Evolutionary conservation across 495 filamentous ascomycete genomes (phyloP), one percentile per base, ranked within the genome.

Genomic region (Penicillium tannophilum): DNA sequence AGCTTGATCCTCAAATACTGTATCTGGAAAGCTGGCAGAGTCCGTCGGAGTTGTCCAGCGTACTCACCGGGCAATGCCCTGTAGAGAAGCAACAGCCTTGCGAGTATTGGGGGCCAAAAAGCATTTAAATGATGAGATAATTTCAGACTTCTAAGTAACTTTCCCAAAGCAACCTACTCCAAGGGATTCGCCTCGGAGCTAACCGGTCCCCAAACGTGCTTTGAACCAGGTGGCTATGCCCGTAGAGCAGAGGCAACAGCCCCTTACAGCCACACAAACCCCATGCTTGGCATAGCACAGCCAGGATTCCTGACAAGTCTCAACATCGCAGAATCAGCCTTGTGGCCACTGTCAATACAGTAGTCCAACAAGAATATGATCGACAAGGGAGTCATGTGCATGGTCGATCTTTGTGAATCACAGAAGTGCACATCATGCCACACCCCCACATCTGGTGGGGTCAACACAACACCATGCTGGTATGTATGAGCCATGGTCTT

Each of bases 231-330:
- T 47, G 45, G 45, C 45, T 26, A 47, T 28, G 19, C 45, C 12
- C 8, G 14, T 28, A 24, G 23, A 20, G 45, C 42, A 20, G 9
- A 20, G 17, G 6, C 46, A 50, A 20, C 19, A 5, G 28, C 17
- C 47, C 46, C 55, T 52, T 52, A 52, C 47, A 7, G 28, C 46
- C 36, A 47, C 50, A 47, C 8, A 16, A 49, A 2, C 12, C 26
- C 17, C 19, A 19, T n/a, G 39, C 51, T 50, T 58, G 11, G 58
- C 41, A 43, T 45, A 31, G 41, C 62, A 48, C 54, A 51, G 62
- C 58, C 50, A 60, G 30, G 39, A 47, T 53, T 54, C 46, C 14
- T 49, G 26, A 33, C 26, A n/a, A 31, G 24, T 31, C 17, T 49
- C 46, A 31, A 11, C 46, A 28, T 30, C n/a, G 46, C 14, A 49